phyloP scores from a whole-genome alignment of 352 stramenopile genomes.

The Aphanomyces euteiches region DNA sequence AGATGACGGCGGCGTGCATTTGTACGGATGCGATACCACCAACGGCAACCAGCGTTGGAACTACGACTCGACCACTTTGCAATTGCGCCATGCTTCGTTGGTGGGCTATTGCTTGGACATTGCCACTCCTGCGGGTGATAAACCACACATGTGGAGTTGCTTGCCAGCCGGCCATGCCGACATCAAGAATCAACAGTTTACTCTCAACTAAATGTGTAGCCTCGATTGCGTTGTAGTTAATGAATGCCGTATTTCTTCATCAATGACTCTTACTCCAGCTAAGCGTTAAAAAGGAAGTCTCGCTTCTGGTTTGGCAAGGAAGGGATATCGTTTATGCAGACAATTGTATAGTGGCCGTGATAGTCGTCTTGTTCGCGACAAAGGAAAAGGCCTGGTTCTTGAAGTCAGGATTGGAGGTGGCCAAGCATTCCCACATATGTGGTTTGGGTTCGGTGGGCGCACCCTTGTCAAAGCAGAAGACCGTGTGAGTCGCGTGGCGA shows the following conservation, averaged over 20 bases:
- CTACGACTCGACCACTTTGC: slow-evolving; percentile 43
- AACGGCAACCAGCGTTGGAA: slow-evolving; percentile 64
- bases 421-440: slow-evolving; percentile 23
- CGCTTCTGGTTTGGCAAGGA: neutral
- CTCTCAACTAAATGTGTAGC: neutral
- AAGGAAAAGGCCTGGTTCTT: neutral
- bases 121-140: slow-evolving; percentile 28
- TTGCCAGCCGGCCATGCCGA: neutral
- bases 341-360: neutral
- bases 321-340: neutral
- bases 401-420: neutral
- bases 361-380: neutral
- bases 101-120: slow-evolving; percentile 53
- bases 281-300: neutral
- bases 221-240: neutral
- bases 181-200: slow-evolving; percentile 18
- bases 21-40: slow-evolving; percentile 51
- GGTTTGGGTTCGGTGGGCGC: neutral
- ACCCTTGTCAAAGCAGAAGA: slow-evolving; percentile 24
- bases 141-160: slow-evolving; percentile 14
- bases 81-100: slow-evolving; percentile 44
- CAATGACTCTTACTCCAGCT: neutral
- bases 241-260: neutral
- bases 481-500: slow-evolving; percentile 45
- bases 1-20: slow-evolving; percentile 50